phyloP scores from a whole-genome alignment of 2,329 filamentous ascomycete species.

The Cryphonectria japonica region DNA sequence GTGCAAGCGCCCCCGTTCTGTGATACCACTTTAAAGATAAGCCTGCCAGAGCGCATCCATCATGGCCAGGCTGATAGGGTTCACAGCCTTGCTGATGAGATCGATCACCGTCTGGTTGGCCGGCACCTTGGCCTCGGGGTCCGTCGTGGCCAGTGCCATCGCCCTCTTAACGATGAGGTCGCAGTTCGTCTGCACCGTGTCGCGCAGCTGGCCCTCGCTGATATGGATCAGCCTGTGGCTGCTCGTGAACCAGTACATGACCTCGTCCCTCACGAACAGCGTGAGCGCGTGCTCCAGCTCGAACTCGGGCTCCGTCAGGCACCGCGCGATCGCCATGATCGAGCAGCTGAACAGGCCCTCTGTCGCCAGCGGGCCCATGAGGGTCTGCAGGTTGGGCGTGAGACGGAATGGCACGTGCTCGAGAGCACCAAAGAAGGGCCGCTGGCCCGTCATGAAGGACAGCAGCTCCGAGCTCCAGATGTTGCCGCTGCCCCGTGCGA shows the following conservation, averaged over 20 bases:
- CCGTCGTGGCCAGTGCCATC: slow-evolving; percentile 75
- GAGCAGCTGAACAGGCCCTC: slow-evolving; percentile 96
- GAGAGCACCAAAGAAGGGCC: slow-evolving; percentile 91
- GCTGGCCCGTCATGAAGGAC: slow-evolving; percentile 80
- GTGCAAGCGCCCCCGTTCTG: background rate
- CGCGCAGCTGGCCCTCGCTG: slow-evolving; percentile 68
- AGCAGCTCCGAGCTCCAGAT: slow-evolving; percentile 97
- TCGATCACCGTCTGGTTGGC: slow-evolving; percentile 98
- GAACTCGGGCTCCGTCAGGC: slow-evolving; percentile 83
- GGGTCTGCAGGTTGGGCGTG: slow-evolving; percentile 91
- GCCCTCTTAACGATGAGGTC: slow-evolving; percentile 92
- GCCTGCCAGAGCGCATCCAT: slow-evolving; percentile 98
- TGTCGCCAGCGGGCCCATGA: slow-evolving; percentile 94
- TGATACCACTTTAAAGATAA: slow-evolving; percentile 66
- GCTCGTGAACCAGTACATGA: slow-evolving; percentile 94
- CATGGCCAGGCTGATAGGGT: slow-evolving; percentile 84
- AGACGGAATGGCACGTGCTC: slow-evolving; percentile 97
- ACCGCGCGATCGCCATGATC: slow-evolving; percentile 94
- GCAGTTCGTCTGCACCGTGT: slow-evolving; percentile 70
- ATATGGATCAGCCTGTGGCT: slow-evolving; percentile 65
- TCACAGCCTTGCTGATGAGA: slow-evolving; percentile 87
- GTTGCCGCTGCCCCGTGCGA: slow-evolving; percentile 84
- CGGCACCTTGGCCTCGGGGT: slow-evolving; percentile 79
- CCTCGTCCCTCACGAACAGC: slow-evolving; percentile 95
- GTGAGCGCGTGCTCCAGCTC: slow-evolving; percentile 95